Evolutionary conservation across 176 grass and related monocot genomes (phyloP).

Genomic region (Alloteropsis semialata): DNA sequence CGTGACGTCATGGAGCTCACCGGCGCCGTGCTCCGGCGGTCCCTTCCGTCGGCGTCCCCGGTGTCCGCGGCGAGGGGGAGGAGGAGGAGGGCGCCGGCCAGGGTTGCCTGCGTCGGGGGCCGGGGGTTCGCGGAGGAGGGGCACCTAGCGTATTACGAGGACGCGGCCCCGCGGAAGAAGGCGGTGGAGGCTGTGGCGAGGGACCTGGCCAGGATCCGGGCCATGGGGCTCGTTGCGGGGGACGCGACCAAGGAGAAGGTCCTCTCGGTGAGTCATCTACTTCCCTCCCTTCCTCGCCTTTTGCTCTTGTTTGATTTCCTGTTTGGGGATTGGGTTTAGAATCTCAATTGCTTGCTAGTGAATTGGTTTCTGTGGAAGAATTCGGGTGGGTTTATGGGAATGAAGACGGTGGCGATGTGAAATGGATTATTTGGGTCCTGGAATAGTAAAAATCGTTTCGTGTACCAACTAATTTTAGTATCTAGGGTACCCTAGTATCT

Average conservation of each 20-base stretch:
- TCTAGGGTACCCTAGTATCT: no score
- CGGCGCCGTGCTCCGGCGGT: conserved; percentile 21
- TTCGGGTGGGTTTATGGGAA: neutral
- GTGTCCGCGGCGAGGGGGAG: neutral
- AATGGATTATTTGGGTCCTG: neutral
- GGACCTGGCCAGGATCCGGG: conserved; percentile 24
- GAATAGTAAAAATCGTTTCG: neutral
- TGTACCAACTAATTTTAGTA: neutral
- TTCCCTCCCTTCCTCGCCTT: neutral
- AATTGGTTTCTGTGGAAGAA: neutral
- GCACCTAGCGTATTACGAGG: conserved; percentile 37
- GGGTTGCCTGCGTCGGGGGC: conserved; percentile 32
- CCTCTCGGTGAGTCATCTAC: conserved; percentile 21
- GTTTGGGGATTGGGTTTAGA: neutral
- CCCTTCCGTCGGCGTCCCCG: neutral
- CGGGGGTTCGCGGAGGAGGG: conserved; percentile 36
- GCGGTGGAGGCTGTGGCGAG: conserved; percentile 40
- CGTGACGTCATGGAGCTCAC: conserved; percentile 40
- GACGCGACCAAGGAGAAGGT: conserved; percentile 40
- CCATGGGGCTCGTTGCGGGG: conserved; percentile 29
- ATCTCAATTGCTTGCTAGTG: neutral
- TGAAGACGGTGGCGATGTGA: neutral
- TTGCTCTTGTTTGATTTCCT: neutral
- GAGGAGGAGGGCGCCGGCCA: neutral
- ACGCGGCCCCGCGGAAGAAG: conserved; percentile 21